Conservation (phyloP, 2,329 filamentous ascomycete species). For the Ceratocystis eucalypticola region DNA sequence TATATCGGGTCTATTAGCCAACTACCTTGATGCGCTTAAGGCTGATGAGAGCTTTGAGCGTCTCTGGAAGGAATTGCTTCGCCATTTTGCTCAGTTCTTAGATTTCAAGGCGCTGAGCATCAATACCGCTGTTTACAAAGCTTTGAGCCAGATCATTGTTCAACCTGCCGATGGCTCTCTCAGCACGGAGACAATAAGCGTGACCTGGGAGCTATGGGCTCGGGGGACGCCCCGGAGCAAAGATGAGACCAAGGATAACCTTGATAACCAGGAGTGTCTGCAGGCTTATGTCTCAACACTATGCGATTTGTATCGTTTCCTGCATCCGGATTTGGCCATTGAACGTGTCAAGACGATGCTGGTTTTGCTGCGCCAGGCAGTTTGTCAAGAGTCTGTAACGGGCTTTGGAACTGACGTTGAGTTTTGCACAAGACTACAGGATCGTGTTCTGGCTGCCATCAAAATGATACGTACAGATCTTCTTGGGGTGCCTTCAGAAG, state of each 20-base stretch:
- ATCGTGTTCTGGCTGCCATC: constrained; percentile 52
- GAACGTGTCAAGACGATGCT: constrained; percentile 56
- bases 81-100: constrained; percentile 51
- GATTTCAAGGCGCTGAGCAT: constrained; percentile 53
- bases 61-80: constrained; percentile 63
- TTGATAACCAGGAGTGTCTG: constrained; percentile 68
- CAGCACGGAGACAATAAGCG: constrained; percentile 40
- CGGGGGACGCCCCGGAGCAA: constrained; percentile 33
- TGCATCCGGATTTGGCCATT: constrained; percentile 48
- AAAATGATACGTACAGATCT: constrained; percentile 55
- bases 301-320: constrained; percentile 63
- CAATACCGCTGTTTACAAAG: constrained; percentile 57
- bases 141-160: constrained; percentile 49
- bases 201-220: constrained; percentile 59
- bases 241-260: constrained; percentile 26
- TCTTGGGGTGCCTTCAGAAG: constrained; percentile 48
- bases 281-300: constrained; percentile 69
- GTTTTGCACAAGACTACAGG: constrained; percentile 58
- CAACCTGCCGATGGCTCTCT: constrained; percentile 34
- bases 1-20: constrained; percentile 57
- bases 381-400: constrained; percentile 54
- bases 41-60: constrained; percentile 51
- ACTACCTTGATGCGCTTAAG: constrained; percentile 61
- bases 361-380: constrained; percentile 53
- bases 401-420: constrained; percentile 61